Evolutionary conservation across 176 grass and related monocot species (phyloP), one percentile per base, ranked within the genome.

Genomic region (Raddia guianensis): DNA sequence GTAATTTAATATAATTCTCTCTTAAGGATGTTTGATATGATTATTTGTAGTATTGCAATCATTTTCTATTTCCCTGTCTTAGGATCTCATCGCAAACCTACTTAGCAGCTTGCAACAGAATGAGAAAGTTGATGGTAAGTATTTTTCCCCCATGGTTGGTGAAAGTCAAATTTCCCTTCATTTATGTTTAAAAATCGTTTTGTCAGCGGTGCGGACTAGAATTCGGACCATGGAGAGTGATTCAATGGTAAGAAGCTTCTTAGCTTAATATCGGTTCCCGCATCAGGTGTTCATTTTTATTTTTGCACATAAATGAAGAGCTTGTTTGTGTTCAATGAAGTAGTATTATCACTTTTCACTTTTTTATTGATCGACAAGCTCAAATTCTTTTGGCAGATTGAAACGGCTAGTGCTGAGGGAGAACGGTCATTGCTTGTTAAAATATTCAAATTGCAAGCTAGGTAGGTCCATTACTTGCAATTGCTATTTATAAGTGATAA

Each of bases 381-480:
- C 6, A 3, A 21, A 18, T 80, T 83, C 11, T 63, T 76, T 89
- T 82, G 51, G 75, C 86, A 98, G 96, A 82, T 67, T 81, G 90
- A 91, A 72, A 37, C 62, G 12, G 75, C 86, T 76, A 63, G 69
- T 4, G 72, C 70, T 49, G 92, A 95, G 75, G 84, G 90, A 82
- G 90, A 95, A 69, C 79, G 76, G 21, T 51, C 88, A 52, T 85
- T 98, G 12, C 92, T 98, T 54, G 47, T 85, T 79, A 95, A 95
- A 83, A 89, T 98, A 83, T 95, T 85, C 49, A 90, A 98, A 75
- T 87, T 95, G 60, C 92, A 98, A 84, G 80, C 92, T 77, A 93
- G 90, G 95, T 95, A 97, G 70, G 70, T 75, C 43, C 3, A 6
- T 66, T 74, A 21, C 58, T 54, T 53, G 15, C 58, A 74, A 18